Evolutionary conservation across 768 basidiomycete species (phyloP).

Genomic region (Candolleomyces aberdarensis): DNA sequence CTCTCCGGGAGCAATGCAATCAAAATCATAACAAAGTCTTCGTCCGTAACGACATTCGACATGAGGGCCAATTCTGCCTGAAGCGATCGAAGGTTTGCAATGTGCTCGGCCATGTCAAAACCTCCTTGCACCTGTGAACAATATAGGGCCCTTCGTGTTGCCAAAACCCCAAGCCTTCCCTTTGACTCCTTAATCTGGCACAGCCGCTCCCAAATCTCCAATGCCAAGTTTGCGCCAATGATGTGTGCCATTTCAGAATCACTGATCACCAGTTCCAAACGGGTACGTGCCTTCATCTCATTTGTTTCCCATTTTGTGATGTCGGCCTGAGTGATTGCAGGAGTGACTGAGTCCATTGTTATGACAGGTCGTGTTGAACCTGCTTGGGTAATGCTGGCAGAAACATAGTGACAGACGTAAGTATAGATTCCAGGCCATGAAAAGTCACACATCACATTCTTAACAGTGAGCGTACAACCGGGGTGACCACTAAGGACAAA

Average conservation of each 20-base stretch:
- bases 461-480: too few relatives aligned
- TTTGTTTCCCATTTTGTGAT: conserved; percentile 10
- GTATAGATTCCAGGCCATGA: too few relatives aligned
- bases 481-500: too few relatives aligned
- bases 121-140: conserved; percentile 15
- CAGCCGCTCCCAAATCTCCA: conserved; percentile 20
- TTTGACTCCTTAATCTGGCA: conserved; percentile 17
- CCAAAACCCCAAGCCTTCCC: conserved; percentile 17
- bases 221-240: conserved; percentile 13
- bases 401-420: too few relatives aligned
- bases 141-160: conserved; percentile 16
- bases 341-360: background rate
- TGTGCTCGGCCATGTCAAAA: conserved; percentile 19
- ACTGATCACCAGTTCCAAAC: conserved; percentile 18
- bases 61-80: conserved; percentile 20
- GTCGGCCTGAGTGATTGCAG: background rate
- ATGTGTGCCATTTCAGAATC: conserved; percentile 21
- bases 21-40: conserved; percentile 21
- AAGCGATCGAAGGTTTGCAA: conserved; percentile 14
- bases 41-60: conserved; percentile 16
- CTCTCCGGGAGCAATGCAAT: conserved; percentile 19
- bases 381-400: background rate
- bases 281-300: conserved; percentile 16
- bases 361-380: background rate
- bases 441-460: too few relatives aligned